Evolutionary conservation across 768 basidiomycete genomes (phyloP), one percentile per base, ranked within the genome.

Genomic region (Hypholoma sublateritium): DNA sequence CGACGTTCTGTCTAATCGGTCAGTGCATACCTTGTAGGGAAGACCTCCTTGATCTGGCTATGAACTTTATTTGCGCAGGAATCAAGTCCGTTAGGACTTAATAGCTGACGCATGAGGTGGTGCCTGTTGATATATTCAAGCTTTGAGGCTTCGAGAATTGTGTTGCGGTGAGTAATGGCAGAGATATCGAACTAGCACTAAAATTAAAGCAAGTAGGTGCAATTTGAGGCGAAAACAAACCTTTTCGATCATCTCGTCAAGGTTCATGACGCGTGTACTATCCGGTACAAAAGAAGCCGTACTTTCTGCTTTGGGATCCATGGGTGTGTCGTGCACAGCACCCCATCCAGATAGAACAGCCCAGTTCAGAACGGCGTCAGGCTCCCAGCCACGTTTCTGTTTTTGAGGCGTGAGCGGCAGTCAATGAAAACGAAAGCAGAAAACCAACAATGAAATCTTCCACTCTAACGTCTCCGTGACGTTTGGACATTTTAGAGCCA

Each of bases 281-380:
- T 88, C 86, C 0, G 88, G 87, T 1, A 82, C 81, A 56, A 49
- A 50, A 59, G 54, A 63, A 69, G 50, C 41, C 67, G 51, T 59
- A 17, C 67, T 62, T 8, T 72, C 57, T n/a, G 61, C 45, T 13
- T 21, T 56, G 14, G 47, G 19, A 19, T 22, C 47, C 5, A 46
- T 3, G 0, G 64, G 44, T 12, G 59, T 45, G 47, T 75, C 71
- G 42, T 77, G 78, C 8, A 80, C 77, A 9, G 80, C 83, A 21
- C 94, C 92, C 92, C 95, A 98, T 1, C 97, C 95, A n/a, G 93
- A 88, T 16, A 98, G 76, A 5, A 93, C 93, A 7, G 98, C 81
- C 88, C 95, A 98, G 65, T 98, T 98, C 22, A 95, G 72, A 13
- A 99, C 71, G 2, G 95, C 93, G 42, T 80, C 80, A 0, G 94